A percentile compares a stretch with the other conserved stretches of the same genome.
Evolutionary conservation across 1,139 yeast genomes (phyloP).

Genomic region (Kodamaea sp.): DNA sequence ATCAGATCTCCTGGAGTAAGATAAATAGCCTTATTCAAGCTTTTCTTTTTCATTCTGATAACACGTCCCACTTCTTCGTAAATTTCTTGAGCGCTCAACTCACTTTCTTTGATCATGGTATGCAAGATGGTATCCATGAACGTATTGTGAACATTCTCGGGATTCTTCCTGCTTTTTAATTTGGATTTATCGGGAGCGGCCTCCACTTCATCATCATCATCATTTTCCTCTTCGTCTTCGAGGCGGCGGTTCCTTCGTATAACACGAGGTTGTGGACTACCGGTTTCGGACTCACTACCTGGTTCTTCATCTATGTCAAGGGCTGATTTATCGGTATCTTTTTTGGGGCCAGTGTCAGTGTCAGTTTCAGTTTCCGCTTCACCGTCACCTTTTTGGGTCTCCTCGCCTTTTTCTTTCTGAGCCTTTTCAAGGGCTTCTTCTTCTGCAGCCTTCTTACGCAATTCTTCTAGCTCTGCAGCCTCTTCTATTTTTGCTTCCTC

Average conservation of each 20-base stretch:
- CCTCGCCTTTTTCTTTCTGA: not conserved
- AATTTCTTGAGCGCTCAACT: constrained; percentile 22
- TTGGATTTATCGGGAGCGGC: not conserved
- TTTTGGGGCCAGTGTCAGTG: not conserved
- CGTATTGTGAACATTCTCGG: constrained; percentile 3
- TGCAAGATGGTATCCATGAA: constrained; percentile 8
- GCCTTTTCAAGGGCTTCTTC: constrained; percentile 4
- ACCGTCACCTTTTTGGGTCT: not conserved
- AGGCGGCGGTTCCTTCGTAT: too few species aligned
- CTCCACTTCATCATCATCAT: not conserved
- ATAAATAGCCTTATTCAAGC: constrained; percentile 22
- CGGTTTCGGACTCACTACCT: not conserved
- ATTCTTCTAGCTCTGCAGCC: not conserved
- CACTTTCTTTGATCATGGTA: constrained; percentile 21
- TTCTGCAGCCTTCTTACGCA: not conserved
- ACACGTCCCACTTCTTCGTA: constrained; percentile 23
- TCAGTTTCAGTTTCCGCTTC: not conserved
- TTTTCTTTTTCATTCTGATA: constrained; percentile 23
- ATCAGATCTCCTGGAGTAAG: constrained; percentile 26
- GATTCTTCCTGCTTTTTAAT: not conserved
- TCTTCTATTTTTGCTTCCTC: constrained; percentile 3
- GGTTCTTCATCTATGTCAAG: not conserved
- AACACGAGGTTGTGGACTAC: not conserved
- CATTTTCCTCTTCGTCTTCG: not conserved
- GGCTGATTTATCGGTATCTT: not conserved